Conservation (phyloP, 2,329 filamentous ascomycete genomes). For the Lecanicillium sp. region DNA sequence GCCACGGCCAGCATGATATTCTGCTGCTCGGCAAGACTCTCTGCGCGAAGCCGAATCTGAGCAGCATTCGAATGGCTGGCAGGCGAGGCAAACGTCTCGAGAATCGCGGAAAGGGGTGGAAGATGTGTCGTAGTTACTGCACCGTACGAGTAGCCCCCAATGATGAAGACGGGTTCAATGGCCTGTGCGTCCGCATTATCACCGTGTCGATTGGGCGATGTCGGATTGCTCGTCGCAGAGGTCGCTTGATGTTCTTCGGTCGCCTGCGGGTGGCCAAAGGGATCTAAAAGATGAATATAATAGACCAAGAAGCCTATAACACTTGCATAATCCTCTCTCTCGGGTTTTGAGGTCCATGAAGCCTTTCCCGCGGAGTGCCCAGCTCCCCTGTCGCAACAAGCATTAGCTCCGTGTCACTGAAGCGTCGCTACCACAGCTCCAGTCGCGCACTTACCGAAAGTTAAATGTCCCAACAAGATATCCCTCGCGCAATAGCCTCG, state of each 20-base stretch:
- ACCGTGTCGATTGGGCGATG: background rate
- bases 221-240: background rate
- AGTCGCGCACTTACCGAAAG: conserved; percentile 62
- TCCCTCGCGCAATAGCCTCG: conserved; percentile 58
- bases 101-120: conserved; percentile 52
- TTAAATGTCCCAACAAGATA: conserved; percentile 85
- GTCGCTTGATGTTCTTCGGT: background rate
- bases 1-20: conserved; percentile 36
- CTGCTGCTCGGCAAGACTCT: conserved; percentile 58
- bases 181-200: no score
- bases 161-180: conserved; percentile 40
- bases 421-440: no score
- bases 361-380: conserved; percentile 67
- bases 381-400: conserved; percentile 55
- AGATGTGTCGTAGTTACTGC: conserved; percentile 71
- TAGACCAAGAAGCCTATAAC: conserved; percentile 72
- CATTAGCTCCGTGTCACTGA: conserved; percentile 8
- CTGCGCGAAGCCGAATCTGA: conserved; percentile 64
- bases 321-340: conserved; percentile 75
- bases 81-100: conserved; percentile 50
- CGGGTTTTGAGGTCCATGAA: conserved; percentile 79
- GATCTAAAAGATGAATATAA: conserved; percentile 57
- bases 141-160: conserved; percentile 87
- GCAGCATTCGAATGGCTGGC: conserved; percentile 49
- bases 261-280: conserved; percentile 18